A percentile compares a stretch with the other conserved stretches of the same genome.
phyloP scores from a whole-genome alignment of 164 flowering plant species.

The Buxus sempervirens region DNA sequence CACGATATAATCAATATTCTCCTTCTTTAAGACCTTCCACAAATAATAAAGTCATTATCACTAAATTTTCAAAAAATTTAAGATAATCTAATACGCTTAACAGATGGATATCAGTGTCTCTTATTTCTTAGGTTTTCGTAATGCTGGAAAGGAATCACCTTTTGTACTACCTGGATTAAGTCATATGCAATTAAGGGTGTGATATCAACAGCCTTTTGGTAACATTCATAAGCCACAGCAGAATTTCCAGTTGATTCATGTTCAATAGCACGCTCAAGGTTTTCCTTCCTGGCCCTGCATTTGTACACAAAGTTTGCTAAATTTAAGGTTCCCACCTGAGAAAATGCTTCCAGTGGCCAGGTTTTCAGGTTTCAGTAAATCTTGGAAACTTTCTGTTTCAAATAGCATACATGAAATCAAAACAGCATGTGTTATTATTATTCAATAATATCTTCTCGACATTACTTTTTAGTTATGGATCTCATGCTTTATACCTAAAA shows the following conservation, averaged over 20 bases:
- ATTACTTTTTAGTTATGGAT: too few species aligned
- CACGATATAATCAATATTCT: constrained; percentile 68
- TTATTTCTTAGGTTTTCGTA: background rate
- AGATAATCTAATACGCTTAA: background rate
- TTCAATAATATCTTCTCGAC: too few species aligned
- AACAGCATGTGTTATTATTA: too few species aligned
- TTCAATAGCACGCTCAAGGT: constrained; percentile 84
- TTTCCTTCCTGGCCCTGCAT: constrained; percentile 81
- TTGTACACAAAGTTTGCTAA: background rate
- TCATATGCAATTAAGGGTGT: constrained; percentile 80
- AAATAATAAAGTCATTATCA: constrained; percentile 19
- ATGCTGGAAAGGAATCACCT: background rate
- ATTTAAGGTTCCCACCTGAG: background rate
- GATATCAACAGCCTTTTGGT: constrained; percentile 94
- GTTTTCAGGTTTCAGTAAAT: too few species aligned
- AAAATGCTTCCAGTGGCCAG: too few species aligned
- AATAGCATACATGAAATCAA: too few species aligned
- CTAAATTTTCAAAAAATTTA: background rate
- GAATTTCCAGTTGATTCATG: constrained; percentile 83
- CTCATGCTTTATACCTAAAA: too few species aligned
- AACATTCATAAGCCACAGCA: constrained; percentile 86
- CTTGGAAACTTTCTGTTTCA: too few species aligned
- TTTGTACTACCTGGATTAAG: constrained; percentile 64
- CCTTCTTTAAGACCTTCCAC: constrained; percentile 72
- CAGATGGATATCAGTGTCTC: background rate